A percentile compares a stretch with the other conserved stretches of the same genome.
phyloP scores from a whole-genome alignment of 345 rosid genomes.

The Tarenaya hassleriana region DNA sequence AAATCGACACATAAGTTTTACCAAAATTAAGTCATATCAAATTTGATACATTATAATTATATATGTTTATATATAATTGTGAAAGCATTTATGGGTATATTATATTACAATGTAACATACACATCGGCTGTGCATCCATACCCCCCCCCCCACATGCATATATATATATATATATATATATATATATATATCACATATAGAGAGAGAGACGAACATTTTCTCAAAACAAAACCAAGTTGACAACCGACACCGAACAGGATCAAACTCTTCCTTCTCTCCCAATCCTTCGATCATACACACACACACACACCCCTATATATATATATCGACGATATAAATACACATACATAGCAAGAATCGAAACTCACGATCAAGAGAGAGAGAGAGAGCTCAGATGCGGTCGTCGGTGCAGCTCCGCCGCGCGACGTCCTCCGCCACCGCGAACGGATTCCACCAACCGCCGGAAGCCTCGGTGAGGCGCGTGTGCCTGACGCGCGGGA shows the following conservation, averaged over 20 bases:
- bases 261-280: slow-evolving; percentile 15
- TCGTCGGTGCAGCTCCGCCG: slow-evolving; percentile 51
- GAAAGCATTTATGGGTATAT: no score
- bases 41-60: no score
- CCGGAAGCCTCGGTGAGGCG: slow-evolving; percentile 23
- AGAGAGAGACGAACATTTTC: background rate
- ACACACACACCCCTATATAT: slow-evolving; percentile 8
- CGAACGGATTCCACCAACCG: slow-evolving; percentile 27
- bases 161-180: no score
- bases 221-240: slow-evolving; percentile 46
- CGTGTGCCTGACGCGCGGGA: slow-evolving; percentile 27
- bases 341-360: background rate
- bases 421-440: slow-evolving; percentile 17
- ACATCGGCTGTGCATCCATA: no score
- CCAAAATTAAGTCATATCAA: no score
- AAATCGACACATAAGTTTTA: no score
- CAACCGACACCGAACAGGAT: slow-evolving; percentile 32
- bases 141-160: no score
- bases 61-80: no score
- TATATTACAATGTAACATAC: no score
- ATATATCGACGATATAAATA: background rate
- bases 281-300: background rate
- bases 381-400: slow-evolving; percentile 35
- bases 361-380: slow-evolving; percentile 1
- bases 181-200: no score